Base-by-base conservation (phyloP, 2,329 filamentous ascomycete genomes). In the Periconia digitata region DNA sequence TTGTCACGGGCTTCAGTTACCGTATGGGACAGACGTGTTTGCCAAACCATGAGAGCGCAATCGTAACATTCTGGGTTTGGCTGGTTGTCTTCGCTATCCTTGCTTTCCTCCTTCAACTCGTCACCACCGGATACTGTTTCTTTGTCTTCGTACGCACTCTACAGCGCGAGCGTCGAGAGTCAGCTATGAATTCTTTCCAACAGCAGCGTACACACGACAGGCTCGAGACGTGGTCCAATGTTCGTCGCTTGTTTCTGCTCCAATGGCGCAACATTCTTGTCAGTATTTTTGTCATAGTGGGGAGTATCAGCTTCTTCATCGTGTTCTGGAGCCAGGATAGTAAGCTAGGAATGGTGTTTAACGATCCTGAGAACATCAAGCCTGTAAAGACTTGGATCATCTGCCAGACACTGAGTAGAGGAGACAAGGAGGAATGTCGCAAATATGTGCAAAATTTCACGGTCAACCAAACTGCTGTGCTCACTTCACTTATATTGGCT, bases 61-160 rank as follows among this genome's bases (percentile, higher is more conserved):
- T 72, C 16, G 55, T 60, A 1, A 67, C 66, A 1, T 72, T 71
- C 50, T 73, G 71, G 60, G 54, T 58, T 29, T 73, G 71, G 70
- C 54, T 71, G 4, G 55, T 73, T 34, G 52, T 59, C 4, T 71
- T 73, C 39, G 61, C 67, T 1, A 44, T 56, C 15, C 43, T 56
- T 5, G 59, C 54, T 1, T 64, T 70, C 13, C 18, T 67, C 8
- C 49, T 72, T 6, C 66, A 72, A 43, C 47, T 55, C 2, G 43
- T 55, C 15, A 72, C 70, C 5, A 69, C 59, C 1, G 58, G 51
- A 1, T 72, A 70, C 47, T 71, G 70, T 49, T 46, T 70, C 8
- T 67, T 50, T 43, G 46, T 70, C 7, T 73, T 69, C 51, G 32
- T 70, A 8, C 58, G 67, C 1, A 59, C 58, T 6, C 47, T 67